Conservation (phyloP, 2,329 filamentous ascomycete genomes). For the Eurotiales sp. region DNA sequence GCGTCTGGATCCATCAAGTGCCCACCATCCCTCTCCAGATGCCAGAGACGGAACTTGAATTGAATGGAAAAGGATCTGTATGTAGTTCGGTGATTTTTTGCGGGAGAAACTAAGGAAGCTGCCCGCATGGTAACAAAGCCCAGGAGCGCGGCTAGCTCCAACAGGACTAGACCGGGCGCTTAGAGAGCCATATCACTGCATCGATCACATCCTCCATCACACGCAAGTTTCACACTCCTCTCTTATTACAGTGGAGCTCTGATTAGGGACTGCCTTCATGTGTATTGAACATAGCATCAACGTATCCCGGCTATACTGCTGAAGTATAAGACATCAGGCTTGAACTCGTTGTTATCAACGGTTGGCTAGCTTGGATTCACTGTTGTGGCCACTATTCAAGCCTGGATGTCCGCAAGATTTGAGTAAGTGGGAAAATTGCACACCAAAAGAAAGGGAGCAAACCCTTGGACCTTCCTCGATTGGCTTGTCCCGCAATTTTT, state of each 20-base stretch:
- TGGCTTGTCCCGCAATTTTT: too few species aligned
- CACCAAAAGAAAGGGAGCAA: not conserved
- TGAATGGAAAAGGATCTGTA: not conserved
- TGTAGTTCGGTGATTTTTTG: not conserved
- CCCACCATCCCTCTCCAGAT: conserved; percentile 14
- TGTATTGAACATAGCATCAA: too few species aligned
- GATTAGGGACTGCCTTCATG: too few species aligned
- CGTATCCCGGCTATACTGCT: too few species aligned
- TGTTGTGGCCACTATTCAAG: not conserved
- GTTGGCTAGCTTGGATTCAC: too few species aligned
- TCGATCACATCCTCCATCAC: not conserved
- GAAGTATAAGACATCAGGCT: too few species aligned
- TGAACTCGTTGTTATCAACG: too few species aligned
- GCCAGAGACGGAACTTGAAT: not conserved
- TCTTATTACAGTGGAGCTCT: not conserved
- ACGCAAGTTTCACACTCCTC: too few species aligned
- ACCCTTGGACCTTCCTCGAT: not conserved
- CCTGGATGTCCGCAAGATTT: not conserved
- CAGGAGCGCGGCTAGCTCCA: not conserved
- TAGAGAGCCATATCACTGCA: not conserved
- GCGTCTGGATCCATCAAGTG: conserved; percentile 13
- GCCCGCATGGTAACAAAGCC: not conserved
- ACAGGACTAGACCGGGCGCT: not conserved
- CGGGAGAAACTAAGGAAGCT: not conserved
- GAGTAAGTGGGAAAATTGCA: too few species aligned